phyloP scores from a whole-genome alignment of 805 yeast species.

The Teunomyces panamensis region DNA sequence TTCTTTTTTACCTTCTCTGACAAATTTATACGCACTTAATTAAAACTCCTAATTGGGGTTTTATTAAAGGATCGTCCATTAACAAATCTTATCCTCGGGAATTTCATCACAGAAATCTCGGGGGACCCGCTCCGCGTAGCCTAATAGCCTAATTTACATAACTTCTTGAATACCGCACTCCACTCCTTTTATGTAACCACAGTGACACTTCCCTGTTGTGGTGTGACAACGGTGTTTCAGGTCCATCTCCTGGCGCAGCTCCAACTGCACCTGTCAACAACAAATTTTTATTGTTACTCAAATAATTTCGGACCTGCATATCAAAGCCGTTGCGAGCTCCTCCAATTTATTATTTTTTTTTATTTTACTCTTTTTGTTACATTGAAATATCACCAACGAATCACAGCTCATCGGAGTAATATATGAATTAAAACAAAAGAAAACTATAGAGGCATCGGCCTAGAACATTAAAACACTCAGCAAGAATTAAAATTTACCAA shows the following conservation, averaged over 20 bases:
- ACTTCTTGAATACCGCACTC: too few relatives aligned
- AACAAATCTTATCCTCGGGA: too few relatives aligned
- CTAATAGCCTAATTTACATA: not conserved
- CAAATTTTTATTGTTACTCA: too few relatives aligned
- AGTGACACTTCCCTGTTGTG: not conserved
- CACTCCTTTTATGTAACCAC: not conserved
- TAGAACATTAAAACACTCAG: constrained; percentile 3
- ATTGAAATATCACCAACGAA: not conserved
- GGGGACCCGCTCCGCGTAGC: not conserved
- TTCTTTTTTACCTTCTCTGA: not conserved
- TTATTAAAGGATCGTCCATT: not conserved
- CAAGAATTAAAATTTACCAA: constrained; percentile 4
- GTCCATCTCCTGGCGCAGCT: not conserved
- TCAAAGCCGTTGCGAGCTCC: not conserved
- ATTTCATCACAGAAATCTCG: too few relatives aligned
- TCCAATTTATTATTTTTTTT: not conserved
- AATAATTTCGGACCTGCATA: too few relatives aligned
- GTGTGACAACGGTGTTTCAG: not conserved
- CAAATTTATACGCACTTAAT: not conserved
- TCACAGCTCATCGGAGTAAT: not conserved
- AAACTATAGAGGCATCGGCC: not conserved
- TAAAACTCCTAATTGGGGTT: not conserved
- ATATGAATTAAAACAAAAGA: constrained; percentile 1
- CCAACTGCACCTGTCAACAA: not conserved
- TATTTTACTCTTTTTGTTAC: not conserved